Evolutionary conservation across 305 asterid species (phyloP).

Genomic region (Ajuga reptans): DNA sequence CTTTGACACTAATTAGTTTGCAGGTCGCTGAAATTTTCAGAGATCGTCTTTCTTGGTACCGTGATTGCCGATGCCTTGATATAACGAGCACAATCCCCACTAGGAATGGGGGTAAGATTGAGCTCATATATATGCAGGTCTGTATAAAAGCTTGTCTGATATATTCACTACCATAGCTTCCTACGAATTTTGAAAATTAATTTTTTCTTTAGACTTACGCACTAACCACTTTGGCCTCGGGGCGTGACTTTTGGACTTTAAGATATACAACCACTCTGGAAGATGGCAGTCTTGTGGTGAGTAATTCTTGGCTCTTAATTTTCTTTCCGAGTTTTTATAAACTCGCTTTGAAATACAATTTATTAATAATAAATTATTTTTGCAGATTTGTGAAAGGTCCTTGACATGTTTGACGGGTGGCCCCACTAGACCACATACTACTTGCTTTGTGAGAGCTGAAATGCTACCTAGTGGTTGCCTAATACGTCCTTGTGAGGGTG

Average conservation of each 20-base stretch:
- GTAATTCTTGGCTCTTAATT: not conserved
- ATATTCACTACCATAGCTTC: not conserved
- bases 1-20: not conserved
- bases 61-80: constrained; percentile 59
- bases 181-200: not conserved
- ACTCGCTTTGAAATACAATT: not conserved
- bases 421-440: constrained; percentile 51
- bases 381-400: constrained; percentile 77
- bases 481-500: constrained; percentile 73
- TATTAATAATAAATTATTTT: not conserved
- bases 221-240: constrained; percentile 67
- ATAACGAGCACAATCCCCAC: constrained; percentile 51
- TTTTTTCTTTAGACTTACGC: constrained; percentile 52
- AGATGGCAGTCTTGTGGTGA: constrained; percentile 66
- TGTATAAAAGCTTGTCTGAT: not conserved
- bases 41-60: constrained; percentile 79
- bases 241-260: constrained; percentile 76
- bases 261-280: constrained; percentile 64
- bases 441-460: constrained; percentile 63
- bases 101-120: constrained; percentile 68
- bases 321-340: not conserved
- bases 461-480: constrained; percentile 76
- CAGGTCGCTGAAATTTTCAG: constrained; percentile 73
- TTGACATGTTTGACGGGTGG: constrained; percentile 57
- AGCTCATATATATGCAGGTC: constrained; percentile 74